Percentiles rank a stretch among this genome's conserved stretches.
Evolutionary conservation across 495 filamentous ascomycete species (phyloP).

Genomic region (Xylaria acuta): DNA sequence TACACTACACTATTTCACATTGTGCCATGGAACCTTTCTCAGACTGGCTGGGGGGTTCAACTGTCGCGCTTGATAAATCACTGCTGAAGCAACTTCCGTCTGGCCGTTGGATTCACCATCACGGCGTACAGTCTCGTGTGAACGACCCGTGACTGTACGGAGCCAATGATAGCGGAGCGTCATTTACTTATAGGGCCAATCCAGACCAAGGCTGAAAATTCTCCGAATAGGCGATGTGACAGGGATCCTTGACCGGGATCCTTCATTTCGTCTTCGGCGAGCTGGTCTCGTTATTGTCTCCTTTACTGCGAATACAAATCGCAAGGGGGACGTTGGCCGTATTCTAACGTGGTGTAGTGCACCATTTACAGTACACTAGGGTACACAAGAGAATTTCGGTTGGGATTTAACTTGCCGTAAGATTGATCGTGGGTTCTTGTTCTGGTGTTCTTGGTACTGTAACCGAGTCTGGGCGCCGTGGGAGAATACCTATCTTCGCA

Average conservation of each 20-base stretch:
- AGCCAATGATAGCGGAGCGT: conserved; percentile 14
- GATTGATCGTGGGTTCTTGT: conserved; percentile 4
- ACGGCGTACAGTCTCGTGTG: conserved; percentile 9
- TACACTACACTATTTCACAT: conserved; percentile 10
- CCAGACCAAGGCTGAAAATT: conserved; percentile 20
- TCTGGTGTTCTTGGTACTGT: not conserved
- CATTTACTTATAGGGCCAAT: conserved; percentile 2
- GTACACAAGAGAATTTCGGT: not conserved
- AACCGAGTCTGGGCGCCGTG: not conserved
- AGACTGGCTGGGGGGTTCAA: not conserved
- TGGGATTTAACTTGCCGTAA: conserved; percentile 12
- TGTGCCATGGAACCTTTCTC: conserved; percentile 1
- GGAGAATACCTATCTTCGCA: not conserved
- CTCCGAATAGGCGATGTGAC: conserved; percentile 25
- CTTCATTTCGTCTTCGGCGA: conserved; percentile 15
- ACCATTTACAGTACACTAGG: not conserved
- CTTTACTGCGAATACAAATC: conserved; percentile 7
- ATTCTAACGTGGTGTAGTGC: not conserved
- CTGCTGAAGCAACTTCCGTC: conserved; percentile 8
- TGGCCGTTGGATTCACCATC: conserved; percentile 5
- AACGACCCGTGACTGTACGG: conserved; percentile 10
- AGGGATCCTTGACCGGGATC: conserved; percentile 15
- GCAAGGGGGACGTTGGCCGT: not conserved
- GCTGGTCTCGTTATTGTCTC: not conserved
- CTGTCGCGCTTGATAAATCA: conserved; percentile 12